Evolutionary conservation across 139 green algal genomes (phyloP).

Genomic region (Coelastrella sp.): DNA sequence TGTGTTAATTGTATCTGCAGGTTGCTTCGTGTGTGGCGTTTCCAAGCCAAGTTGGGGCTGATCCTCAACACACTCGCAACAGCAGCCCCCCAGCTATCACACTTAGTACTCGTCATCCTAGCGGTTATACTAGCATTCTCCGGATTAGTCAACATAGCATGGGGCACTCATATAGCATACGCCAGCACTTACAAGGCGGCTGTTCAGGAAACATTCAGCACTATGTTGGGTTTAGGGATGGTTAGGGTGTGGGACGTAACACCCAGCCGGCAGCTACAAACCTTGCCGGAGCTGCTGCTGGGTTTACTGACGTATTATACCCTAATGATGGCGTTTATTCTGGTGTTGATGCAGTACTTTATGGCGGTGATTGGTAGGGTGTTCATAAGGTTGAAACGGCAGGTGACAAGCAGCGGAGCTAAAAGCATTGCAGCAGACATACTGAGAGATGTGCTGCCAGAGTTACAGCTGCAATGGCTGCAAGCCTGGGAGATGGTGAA

Average conservation of each 20-base stretch:
- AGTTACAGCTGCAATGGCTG: neutral
- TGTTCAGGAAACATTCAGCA: neutral
- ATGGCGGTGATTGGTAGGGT: neutral
- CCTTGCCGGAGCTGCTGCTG: neutral
- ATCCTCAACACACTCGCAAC: constrained; percentile 47
- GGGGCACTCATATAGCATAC: neutral
- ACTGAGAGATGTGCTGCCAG: neutral
- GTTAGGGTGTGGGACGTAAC: neutral
- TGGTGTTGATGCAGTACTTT: neutral
- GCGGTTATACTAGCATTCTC: neutral
- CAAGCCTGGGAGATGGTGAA: too few species aligned
- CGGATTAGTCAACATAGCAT: neutral
- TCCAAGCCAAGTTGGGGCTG: constrained; percentile 59
- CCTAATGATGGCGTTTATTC: neutral
- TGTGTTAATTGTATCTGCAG: neutral
- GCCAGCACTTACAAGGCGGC: neutral
- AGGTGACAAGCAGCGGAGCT: neutral
- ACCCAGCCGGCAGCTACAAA: neutral
- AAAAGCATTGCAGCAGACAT: neutral
- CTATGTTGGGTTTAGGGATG: neutral
- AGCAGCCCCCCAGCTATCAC: constrained; percentile 22
- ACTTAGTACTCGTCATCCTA: constrained; percentile 50
- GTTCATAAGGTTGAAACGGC: neutral
- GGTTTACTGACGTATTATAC: neutral
- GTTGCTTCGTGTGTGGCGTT: constrained; percentile 46